Conservation (phyloP, 2,329 filamentous ascomycete genomes). For the Davidsoniella eucalypti region DNA sequence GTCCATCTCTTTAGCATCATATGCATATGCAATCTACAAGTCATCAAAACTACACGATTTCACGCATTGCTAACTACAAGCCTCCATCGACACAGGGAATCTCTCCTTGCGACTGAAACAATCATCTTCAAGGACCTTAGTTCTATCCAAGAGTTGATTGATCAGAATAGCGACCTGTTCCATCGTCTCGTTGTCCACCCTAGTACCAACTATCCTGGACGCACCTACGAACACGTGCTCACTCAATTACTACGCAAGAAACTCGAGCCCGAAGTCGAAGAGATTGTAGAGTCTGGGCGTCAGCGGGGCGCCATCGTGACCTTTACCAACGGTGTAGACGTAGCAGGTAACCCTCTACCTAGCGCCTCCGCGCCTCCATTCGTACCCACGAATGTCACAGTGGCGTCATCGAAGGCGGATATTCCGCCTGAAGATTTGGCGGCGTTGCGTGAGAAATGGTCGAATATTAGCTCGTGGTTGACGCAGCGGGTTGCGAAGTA, state of each 20-base stretch:
- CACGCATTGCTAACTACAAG: no score
- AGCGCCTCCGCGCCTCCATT: constrained; percentile 5
- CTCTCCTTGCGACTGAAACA: constrained; percentile 52
- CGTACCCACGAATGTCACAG: constrained; percentile 13
- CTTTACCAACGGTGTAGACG: constrained; percentile 15
- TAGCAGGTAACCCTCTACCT: constrained; percentile 15
- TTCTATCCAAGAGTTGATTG: constrained; percentile 47
- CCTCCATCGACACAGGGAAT: constrained; percentile 32
- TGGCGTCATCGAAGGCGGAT: constrained; percentile 13
- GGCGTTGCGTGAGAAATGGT: constrained; percentile 40
- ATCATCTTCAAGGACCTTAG: constrained; percentile 57
- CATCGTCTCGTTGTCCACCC: constrained; percentile 58
- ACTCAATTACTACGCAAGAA: constrained; percentile 66
- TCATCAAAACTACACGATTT: no score
- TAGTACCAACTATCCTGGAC: constrained; percentile 56
- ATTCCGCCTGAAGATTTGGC: constrained; percentile 26
- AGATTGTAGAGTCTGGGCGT: constrained; percentile 50
- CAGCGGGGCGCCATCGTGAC: constrained; percentile 2
- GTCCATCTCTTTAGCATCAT: neutral
- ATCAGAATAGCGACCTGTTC: constrained; percentile 50
- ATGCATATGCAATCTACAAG: no score
- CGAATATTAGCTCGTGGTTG: constrained; percentile 26
- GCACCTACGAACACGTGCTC: constrained; percentile 48
- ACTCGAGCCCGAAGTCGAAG: constrained; percentile 60
- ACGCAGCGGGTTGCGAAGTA: constrained; percentile 26